phyloP scores from a whole-genome alignment of 148 eudicot species.

The Rhododendron griersonianum region DNA sequence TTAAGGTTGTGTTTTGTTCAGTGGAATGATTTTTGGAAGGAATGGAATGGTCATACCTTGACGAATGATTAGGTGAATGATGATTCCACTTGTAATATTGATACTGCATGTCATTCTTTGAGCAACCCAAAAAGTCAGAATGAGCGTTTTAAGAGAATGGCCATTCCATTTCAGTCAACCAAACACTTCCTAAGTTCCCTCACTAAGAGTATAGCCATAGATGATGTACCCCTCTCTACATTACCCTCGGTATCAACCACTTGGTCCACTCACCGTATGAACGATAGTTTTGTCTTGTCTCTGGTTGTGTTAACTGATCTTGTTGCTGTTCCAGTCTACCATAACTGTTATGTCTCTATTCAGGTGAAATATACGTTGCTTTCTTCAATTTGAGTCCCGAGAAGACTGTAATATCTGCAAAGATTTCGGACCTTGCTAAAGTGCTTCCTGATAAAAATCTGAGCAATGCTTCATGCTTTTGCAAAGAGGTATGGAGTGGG shows the following conservation, averaged over 20 bases:
- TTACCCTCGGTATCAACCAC: not conserved
- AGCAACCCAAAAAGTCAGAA: not conserved
- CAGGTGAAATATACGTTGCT: conserved; percentile 82
- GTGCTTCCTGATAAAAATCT: conserved; percentile 36
- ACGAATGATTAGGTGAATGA: not conserved
- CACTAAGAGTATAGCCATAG: not conserved
- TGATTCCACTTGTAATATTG: not conserved
- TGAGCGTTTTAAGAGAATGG: not conserved
- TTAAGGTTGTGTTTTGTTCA: not conserved
- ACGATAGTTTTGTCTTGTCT: not conserved
- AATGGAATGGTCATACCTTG: not conserved
- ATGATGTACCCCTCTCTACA: not conserved
- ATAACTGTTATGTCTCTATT: not conserved
- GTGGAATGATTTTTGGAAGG: not conserved
- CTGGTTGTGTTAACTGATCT: not conserved
- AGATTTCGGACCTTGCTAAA: conserved; percentile 40
- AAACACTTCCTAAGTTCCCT: not conserved
- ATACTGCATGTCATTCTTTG: not conserved
- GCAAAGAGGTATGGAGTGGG: conserved; percentile 72
- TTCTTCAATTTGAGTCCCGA: conserved; percentile 61
- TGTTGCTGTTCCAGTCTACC: not conserved
- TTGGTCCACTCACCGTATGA: not conserved
- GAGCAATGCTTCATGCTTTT: conserved; percentile 27
- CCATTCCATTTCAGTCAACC: not conserved
- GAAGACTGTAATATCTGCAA: conserved; percentile 48